These are phyloP conservation scores for Xylaria sp. DNA, from an alignment of 2,329 filamentous ascomycete species.

Conservation along the genomic window DNA sequence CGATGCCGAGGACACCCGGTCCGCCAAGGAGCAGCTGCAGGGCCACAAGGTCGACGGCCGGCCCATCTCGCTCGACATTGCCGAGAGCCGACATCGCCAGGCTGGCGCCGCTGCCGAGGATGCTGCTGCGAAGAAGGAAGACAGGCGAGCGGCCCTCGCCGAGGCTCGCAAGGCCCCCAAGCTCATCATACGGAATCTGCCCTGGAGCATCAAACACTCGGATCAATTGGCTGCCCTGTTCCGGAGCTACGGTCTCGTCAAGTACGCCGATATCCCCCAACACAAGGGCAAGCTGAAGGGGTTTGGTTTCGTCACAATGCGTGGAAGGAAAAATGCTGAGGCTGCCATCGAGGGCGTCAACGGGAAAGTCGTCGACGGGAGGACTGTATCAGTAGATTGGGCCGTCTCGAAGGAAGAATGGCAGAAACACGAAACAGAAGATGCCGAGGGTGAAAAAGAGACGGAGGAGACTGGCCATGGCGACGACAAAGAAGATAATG, in stretches of 20 bases:
- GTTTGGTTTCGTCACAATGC: constrained; percentile 91
- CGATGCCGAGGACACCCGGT: constrained; percentile 87
- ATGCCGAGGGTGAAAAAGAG: constrained; percentile 42
- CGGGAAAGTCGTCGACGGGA: constrained; percentile 88
- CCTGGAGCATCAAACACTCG: constrained; percentile 91
- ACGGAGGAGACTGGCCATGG: constrained; percentile 50
- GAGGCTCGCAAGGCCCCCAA: constrained; percentile 73
- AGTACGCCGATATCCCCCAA: constrained; percentile 85
- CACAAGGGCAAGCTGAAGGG: constrained; percentile 80
- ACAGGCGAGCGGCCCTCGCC: constrained; percentile 69
- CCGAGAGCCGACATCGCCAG: constrained; percentile 80
- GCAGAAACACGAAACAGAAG: constrained; percentile 67
- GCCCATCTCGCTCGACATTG: constrained; percentile 86
- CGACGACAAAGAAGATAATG: constrained; percentile 1
- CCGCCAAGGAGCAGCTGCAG: constrained; percentile 84
- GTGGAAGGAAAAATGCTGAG: constrained; percentile 90
- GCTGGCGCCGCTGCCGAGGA: constrained; percentile 52
- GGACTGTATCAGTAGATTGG: constrained; percentile 94
- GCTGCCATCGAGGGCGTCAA: constrained; percentile 87
- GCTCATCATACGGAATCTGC: constrained; percentile 90
- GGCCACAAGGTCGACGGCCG: constrained; percentile 81
- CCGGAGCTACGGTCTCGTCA: constrained; percentile 89
- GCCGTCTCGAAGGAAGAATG: constrained; percentile 92
- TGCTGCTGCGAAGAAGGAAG: constrained; percentile 65
- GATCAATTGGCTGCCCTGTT: constrained; percentile 85